phyloP scores from a whole-genome alignment of 106 monocot genomes.

The Phalaenopsis aphrodite region DNA sequence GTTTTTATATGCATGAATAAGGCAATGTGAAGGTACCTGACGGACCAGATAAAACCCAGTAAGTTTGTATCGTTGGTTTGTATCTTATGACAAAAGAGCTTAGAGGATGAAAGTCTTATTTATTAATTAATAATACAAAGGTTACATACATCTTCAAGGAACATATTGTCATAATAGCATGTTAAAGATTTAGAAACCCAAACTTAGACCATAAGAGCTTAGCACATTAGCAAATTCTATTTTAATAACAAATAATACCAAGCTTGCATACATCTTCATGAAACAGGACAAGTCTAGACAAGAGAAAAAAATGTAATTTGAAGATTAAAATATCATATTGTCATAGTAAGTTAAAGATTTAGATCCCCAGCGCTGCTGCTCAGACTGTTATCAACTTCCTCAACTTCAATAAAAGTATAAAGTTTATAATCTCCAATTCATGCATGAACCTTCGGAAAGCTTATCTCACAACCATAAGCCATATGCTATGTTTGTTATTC shows the following conservation, averaged over 20 bases:
- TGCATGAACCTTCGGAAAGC: no score
- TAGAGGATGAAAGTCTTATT: neutral
- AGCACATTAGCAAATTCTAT: neutral
- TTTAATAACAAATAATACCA: neutral
- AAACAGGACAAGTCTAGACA: neutral
- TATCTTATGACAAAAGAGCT: neutral
- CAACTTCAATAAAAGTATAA: no score
- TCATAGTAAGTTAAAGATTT: no score
- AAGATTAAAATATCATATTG: neutral
- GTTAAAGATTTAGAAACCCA: no score
- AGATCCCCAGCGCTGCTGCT: no score
- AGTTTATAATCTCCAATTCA: no score
- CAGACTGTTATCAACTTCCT: no score
- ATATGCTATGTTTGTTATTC: no score
- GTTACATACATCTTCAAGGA: no score
- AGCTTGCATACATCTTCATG: no score
- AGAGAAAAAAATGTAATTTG: neutral
- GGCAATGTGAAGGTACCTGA: neutral
- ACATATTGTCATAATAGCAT: no score
- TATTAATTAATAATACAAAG: neutral
- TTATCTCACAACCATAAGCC: no score
- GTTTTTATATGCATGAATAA: neutral
- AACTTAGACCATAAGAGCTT: neutral
- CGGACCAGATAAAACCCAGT: neutral
- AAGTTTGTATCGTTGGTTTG: neutral